Percentiles rank a stretch among this genome's conserved stretches.
Conservation (phyloP, 306 rosid genomes). For the Vigna radiata region DNA sequence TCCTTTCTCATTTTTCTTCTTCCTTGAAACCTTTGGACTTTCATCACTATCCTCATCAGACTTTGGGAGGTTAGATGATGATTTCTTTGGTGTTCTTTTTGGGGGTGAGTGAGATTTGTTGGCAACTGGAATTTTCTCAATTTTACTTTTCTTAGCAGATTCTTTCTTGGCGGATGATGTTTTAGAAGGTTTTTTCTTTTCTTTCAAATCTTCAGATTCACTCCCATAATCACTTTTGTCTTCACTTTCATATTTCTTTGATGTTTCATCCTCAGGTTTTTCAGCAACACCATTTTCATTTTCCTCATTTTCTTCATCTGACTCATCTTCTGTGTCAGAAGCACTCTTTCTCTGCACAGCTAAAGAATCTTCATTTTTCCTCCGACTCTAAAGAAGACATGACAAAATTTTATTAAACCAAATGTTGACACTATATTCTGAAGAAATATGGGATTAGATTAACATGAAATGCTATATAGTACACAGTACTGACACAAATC, state of each 20-base stretch:
- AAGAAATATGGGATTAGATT: constrained; percentile 3
- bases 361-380: constrained; percentile 65
- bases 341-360: constrained; percentile 58
- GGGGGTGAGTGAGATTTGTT: constrained; percentile 61
- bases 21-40: constrained; percentile 86
- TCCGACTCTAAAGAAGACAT: constrained; percentile 58
- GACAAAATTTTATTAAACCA: constrained; percentile 31
- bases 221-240: constrained; percentile 69
- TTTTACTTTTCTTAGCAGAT: constrained; percentile 63
- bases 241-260: constrained; percentile 75
- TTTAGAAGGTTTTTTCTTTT: constrained; percentile 53
- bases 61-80: constrained; percentile 54
- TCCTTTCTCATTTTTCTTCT: constrained; percentile 67
- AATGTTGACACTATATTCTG: not conserved
- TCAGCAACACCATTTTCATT: constrained; percentile 70
- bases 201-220: constrained; percentile 70
- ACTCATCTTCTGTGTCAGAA: constrained; percentile 77
- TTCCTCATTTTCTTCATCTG: constrained; percentile 67
- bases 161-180: constrained; percentile 67
- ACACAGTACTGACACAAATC: not conserved
- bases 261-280: constrained; percentile 78
- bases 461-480: constrained; percentile 21
- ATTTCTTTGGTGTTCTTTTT: constrained; percentile 60
- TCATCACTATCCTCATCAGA: constrained; percentile 65
- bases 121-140: constrained; percentile 54